Evolutionary conservation across 2,329 filamentous ascomycete species (phyloP).

Genomic region (Fusarium fracticaudum): DNA sequence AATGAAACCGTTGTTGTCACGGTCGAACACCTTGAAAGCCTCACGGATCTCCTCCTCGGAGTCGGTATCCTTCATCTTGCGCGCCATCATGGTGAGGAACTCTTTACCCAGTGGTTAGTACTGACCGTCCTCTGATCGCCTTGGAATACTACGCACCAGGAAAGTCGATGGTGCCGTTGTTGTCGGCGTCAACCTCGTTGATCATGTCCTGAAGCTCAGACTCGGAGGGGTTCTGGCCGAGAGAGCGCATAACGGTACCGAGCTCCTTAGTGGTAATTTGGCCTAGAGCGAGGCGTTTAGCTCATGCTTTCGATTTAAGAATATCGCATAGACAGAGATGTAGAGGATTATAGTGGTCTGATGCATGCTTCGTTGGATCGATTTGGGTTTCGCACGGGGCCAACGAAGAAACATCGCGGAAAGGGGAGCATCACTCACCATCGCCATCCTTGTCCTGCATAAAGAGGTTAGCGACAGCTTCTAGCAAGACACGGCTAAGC

Average conservation of each 20-base stretch:
- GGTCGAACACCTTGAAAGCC: conserved; percentile 89
- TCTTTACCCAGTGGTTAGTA: conserved; percentile 61
- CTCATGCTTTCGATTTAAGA: conserved; percentile 15
- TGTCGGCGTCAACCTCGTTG: conserved; percentile 91
- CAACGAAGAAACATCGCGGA: conserved; percentile 17
- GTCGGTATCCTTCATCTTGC: conserved; percentile 94
- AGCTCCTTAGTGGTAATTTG: conserved; percentile 94
- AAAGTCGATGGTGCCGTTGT: conserved; percentile 93
- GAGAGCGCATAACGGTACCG: conserved; percentile 89
- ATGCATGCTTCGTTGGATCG: conserved; percentile 13
- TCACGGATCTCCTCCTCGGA: conserved; percentile 91
- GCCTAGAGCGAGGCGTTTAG: conserved; percentile 60
- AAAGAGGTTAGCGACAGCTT: conserved; percentile 40
- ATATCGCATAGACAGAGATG: not conserved
- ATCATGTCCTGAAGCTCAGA: conserved; percentile 94
- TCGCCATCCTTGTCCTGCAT: conserved; percentile 87
- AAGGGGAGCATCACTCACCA: conserved; percentile 68
- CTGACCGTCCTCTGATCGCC: not conserved
- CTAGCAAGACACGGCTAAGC: not conserved
- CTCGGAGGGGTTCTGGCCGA: conserved; percentile 90
- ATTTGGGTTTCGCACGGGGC: conserved; percentile 14
- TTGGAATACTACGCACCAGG: conserved; percentile 69
- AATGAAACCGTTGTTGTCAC: conserved; percentile 92
- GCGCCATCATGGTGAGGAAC: conserved; percentile 92
- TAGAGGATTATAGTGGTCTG: not conserved